Conservation (phyloP, 1,284 basidiomycete genomes). For the Boletus sp. region DNA sequence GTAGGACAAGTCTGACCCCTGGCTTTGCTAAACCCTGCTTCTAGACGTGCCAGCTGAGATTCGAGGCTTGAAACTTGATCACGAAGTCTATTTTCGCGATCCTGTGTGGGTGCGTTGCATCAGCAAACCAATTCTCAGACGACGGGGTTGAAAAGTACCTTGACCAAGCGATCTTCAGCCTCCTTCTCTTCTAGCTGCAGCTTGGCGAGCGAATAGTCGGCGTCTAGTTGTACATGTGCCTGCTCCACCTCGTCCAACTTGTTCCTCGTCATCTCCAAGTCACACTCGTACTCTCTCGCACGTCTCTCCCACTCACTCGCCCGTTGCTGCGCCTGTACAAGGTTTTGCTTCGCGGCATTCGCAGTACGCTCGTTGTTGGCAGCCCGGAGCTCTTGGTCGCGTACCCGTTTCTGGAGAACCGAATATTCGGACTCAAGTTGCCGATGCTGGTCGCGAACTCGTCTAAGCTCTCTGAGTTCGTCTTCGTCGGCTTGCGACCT, state of each 20-base stretch:
- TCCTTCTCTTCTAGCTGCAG: slow-evolving; percentile 72
- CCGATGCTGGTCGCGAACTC: slow-evolving; percentile 60
- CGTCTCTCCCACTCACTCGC: slow-evolving; percentile 74
- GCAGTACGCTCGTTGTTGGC: slow-evolving; percentile 58
- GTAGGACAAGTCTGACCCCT: slow-evolving; percentile 33
- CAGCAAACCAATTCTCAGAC: slow-evolving; percentile 5
- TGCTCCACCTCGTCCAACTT: slow-evolving; percentile 66
- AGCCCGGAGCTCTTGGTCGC: slow-evolving; percentile 63
- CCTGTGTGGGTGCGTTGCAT: slow-evolving; percentile 43
- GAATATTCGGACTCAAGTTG: slow-evolving; percentile 63
- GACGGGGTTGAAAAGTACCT: slow-evolving; percentile 45
- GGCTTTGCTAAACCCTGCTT: slow-evolving; percentile 55
- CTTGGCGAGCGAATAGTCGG: slow-evolving; percentile 61
- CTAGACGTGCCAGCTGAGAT: slow-evolving; percentile 54
- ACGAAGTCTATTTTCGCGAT: slow-evolving; percentile 62
- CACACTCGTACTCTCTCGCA: slow-evolving; percentile 63
- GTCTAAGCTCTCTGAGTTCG: slow-evolving; percentile 65
- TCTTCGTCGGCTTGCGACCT: slow-evolving; percentile 63
- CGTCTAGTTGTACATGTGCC: slow-evolving; percentile 57
- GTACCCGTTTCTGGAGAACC: slow-evolving; percentile 63
- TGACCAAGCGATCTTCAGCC: slow-evolving; percentile 58
- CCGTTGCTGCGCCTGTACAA: slow-evolving; percentile 70
- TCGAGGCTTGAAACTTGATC: slow-evolving; percentile 65
- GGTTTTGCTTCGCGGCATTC: slow-evolving; percentile 54
- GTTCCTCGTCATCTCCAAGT: slow-evolving; percentile 54